Base-by-base conservation (phyloP, 2,329 filamentous ascomycete genomes). In the Venturia effusa region DNA sequence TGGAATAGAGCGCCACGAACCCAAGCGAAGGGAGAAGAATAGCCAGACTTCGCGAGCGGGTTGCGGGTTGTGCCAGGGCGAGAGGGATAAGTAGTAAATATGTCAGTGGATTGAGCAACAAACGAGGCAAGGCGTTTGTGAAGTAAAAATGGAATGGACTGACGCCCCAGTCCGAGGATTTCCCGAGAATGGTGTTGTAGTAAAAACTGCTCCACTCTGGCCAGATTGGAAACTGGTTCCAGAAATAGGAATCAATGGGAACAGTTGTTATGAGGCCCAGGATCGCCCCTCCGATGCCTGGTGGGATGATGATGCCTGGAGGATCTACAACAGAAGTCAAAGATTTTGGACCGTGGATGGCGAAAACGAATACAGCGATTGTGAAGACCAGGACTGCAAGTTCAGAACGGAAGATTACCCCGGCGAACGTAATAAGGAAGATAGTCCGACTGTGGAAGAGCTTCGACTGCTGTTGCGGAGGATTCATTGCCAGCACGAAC, bases 101-200 rank as follows among this genome's bases (percentile, higher is more conserved):
- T 17, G 80, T 80, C 1, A 90, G 68, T 0, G 93, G 93, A 71
- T 96, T 97, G 55, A 95, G 78, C 11, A 97, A 78, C 3, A 99
- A 83, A 41, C 90, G 87, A 2, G 93, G 93, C 1, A 97, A 77
- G 0, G 91, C 86, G 30, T 88, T 91, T 30, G 82, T 79, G 72
- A 96, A 91, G 77, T 99, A 99, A 76, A 87, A 95, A 72, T 91
- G 81, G 84, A 88, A 93, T 0, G 92, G 89, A 10, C 88, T 89
- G 10, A 88, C 88, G 40, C 94, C 94, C 94, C 94, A 99, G 68
- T 88, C 84, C 3, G 89, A 87, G 0, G 92, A 89, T 65, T 90
- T 88, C 27, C 92, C 91, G 63, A 88, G 83, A 61, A 97, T 77
- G 64, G 91, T 92, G 74, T 99, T 99, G 81, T 89, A 97, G 74